Evolutionary conservation across 768 basidiomycete genomes (phyloP).

Genomic region (Leucocoprinus birnbaumii): DNA sequence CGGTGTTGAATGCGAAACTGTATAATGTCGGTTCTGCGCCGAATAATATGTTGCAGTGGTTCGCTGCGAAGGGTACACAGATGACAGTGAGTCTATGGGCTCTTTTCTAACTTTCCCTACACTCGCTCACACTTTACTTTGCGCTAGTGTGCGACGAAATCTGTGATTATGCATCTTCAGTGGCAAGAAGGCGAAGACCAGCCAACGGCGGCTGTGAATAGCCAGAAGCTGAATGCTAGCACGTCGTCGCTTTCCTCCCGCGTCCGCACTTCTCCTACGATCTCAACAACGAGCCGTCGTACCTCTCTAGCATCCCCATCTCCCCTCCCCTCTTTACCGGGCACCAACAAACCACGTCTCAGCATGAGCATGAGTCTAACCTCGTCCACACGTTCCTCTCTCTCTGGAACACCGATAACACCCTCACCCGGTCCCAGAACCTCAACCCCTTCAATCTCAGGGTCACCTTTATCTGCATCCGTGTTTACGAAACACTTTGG

Average conservation of each 20-base stretch:
- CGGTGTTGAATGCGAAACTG: slow-evolving; percentile 61
- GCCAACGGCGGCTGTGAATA: slow-evolving; percentile 18
- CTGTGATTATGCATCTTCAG: slow-evolving; percentile 79
- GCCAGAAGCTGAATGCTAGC: slow-evolving; percentile 19
- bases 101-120: not conserved
- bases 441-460: slow-evolving; percentile 36
- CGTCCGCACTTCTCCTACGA: slow-evolving; percentile 9
- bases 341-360: too few species aligned
- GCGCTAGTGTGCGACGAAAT: slow-evolving; percentile 88
- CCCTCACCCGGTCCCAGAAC: slow-evolving; percentile 43
- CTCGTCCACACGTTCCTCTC: slow-evolving; percentile 39
- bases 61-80: slow-evolving; percentile 84
- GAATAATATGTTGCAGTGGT: slow-evolving; percentile 93
- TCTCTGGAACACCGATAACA: slow-evolving; percentile 40
- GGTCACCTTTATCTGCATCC: slow-evolving; percentile 34
- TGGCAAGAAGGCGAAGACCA: slow-evolving; percentile 69
- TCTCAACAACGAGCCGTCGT: slow-evolving; percentile 36
- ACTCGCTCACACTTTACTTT: too few species aligned
- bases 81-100: slow-evolving; percentile 65
- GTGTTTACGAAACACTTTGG: too few species aligned
- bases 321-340: slow-evolving; percentile 21
- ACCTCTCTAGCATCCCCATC: slow-evolving; percentile 27
- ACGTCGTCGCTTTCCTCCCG: slow-evolving; percentile 3
- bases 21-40: slow-evolving; percentile 78
- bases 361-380: slow-evolving; percentile 41